A percentile compares a stretch with the other conserved stretches of the same genome.
phyloP scores from a whole-genome alignment of 2,329 filamentous ascomycete species.

The Stagonosporopsis tanaceti region DNA sequence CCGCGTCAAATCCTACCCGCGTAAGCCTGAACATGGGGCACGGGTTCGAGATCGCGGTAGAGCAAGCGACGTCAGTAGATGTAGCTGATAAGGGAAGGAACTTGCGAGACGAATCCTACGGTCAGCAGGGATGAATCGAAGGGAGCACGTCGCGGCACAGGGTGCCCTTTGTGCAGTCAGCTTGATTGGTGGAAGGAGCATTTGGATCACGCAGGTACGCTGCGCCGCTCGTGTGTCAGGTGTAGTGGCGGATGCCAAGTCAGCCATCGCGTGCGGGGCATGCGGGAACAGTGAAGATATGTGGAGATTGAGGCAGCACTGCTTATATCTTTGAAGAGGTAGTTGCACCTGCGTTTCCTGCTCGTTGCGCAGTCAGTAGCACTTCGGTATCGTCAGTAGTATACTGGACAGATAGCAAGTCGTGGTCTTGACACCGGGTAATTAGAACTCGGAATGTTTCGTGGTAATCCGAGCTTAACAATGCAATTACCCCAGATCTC shows the following conservation, averaged over 20 bases:
- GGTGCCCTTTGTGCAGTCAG: neutral
- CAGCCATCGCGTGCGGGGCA: slow-evolving; percentile 1
- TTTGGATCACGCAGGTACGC: slow-evolving; percentile 5
- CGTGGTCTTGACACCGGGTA: neutral
- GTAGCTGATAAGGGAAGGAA: neutral
- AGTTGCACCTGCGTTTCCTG: neutral
- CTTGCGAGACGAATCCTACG: neutral
- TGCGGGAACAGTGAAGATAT: neutral
- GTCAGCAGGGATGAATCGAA: neutral
- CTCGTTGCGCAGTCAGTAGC: neutral
- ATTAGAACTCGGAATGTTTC: neutral
- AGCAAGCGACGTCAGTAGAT: neutral
- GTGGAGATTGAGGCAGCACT: neutral
- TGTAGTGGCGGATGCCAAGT: neutral
- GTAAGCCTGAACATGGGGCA: neutral
- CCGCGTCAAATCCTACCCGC: neutral
- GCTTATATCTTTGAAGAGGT: neutral
- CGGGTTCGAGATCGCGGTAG: neutral
- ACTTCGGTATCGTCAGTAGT: neutral
- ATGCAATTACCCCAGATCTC: slow-evolving; percentile 1
- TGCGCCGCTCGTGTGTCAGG: neutral
- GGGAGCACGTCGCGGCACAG: neutral
- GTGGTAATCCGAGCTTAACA: neutral
- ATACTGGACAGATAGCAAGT: neutral
- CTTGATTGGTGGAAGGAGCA: slow-evolving; percentile 5